Evolutionary conservation across 23 red algal genomes (phyloP).

Genomic region (Gracilaria vermiculophylla): DNA sequence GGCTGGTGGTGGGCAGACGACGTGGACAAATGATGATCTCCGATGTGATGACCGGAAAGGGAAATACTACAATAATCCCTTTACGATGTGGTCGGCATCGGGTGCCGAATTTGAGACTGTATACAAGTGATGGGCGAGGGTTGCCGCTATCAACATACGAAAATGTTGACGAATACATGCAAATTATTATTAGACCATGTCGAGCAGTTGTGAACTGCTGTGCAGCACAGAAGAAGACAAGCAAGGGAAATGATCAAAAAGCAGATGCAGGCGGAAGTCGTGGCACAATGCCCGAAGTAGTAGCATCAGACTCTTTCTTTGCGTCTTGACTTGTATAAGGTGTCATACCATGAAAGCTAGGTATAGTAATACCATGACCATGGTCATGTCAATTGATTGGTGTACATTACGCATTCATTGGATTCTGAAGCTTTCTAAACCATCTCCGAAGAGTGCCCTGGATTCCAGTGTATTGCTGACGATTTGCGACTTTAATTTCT

Average conservation of each 20-base stretch:
- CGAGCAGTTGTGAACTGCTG: slow-evolving; percentile 34
- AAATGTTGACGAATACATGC: slow-evolving; percentile 66
- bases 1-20: slow-evolving; percentile 54
- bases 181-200: slow-evolving; percentile 31
- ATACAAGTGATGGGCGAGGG: slow-evolving; percentile 42
- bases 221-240: neutral
- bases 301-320: slow-evolving; percentile 67
- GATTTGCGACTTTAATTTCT: slow-evolving; percentile 42
- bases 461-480: slow-evolving; percentile 30
- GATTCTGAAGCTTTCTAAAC: slow-evolving; percentile 53
- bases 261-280: neutral
- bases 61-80: slow-evolving; percentile 20
- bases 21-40: slow-evolving; percentile 37
- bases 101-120: slow-evolving; percentile 38
- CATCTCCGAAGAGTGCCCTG: slow-evolving; percentile 39
- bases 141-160: slow-evolving; percentile 40
- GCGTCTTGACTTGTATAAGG: neutral
- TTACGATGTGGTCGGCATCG: slow-evolving; percentile 32
- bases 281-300: slow-evolving; percentile 42
- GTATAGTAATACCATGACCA: too few relatives aligned
- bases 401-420: slow-evolving; percentile 18
- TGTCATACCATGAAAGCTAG: neutral
- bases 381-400: neutral
- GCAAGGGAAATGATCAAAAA: neutral
- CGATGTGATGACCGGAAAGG: neutral